phyloP scores from a whole-genome alignment of 2,329 filamentous ascomycete genomes.

The Claviceps lovelessii region DNA sequence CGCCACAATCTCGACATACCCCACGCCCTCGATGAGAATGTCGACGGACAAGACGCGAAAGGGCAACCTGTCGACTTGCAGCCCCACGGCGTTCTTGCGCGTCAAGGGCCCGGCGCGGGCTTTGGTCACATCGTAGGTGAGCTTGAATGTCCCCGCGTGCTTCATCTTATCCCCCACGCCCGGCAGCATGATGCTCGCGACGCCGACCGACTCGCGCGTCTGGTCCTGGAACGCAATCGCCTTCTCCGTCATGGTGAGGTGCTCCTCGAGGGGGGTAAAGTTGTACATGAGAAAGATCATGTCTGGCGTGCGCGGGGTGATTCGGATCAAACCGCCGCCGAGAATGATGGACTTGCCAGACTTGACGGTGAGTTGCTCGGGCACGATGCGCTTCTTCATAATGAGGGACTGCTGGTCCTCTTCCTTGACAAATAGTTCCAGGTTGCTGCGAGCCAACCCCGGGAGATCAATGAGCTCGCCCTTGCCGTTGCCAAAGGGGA shows the following conservation, averaged over 20 bases:
- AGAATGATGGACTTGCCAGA: conserved; percentile 68
- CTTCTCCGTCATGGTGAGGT: conserved; percentile 69
- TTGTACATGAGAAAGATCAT: conserved; percentile 65
- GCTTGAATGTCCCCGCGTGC: conserved; percentile 59
- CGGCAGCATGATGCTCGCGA: conserved; percentile 49
- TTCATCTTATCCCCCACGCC: conserved; percentile 43
- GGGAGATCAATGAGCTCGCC: conserved; percentile 92
- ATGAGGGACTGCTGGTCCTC: conserved; percentile 53
- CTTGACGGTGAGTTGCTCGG: conserved; percentile 59
- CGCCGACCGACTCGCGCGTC: conserved; percentile 37
- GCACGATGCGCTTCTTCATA: conserved; percentile 63
- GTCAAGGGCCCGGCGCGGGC: conserved; percentile 61
- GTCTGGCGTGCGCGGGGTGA: conserved; percentile 55
- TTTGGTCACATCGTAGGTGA: conserved; percentile 74
- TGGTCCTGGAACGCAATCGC: conserved; percentile 59
- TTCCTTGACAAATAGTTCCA: conserved; percentile 57
- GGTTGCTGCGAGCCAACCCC: conserved; percentile 59
- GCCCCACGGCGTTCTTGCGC: conserved; percentile 43
- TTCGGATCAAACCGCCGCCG: conserved; percentile 65
- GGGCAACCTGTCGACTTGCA: conserved; percentile 55
- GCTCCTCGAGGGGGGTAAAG: conserved; percentile 65
- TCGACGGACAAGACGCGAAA: conserved; percentile 72
- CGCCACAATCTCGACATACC: conserved; percentile 79
- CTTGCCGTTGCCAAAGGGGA: conserved; percentile 72
- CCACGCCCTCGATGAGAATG: conserved; percentile 78